phyloP scores from a whole-genome alignment of 1,139 yeast genomes.

The Scheffersomyces cryptocercus region DNA sequence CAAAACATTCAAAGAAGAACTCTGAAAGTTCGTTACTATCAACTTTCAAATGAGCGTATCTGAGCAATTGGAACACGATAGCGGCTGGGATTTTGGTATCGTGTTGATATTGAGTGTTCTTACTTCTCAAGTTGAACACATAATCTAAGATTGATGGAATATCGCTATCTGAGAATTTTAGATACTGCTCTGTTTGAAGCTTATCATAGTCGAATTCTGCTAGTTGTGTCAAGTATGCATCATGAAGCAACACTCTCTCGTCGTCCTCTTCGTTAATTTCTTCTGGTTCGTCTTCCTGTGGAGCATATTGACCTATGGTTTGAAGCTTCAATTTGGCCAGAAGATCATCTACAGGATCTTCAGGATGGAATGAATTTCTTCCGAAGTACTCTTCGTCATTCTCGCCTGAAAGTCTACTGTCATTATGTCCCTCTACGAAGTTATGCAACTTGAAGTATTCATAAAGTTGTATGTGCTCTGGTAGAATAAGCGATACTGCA shows the following conservation, averaged over 20 bases:
- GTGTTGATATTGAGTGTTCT: slow-evolving; percentile 39
- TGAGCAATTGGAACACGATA: slow-evolving; percentile 61
- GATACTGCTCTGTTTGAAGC: slow-evolving; percentile 46
- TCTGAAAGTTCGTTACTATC: slow-evolving; percentile 56
- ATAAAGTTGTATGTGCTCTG: slow-evolving; percentile 32
- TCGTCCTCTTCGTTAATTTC: slow-evolving; percentile 36
- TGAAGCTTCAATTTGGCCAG: slow-evolving; percentile 53
- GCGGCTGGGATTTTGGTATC: slow-evolving; percentile 69
- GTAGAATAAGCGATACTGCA: slow-evolving; percentile 35
- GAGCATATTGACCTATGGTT: slow-evolving; percentile 37
- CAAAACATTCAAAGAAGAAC: slow-evolving; percentile 59
- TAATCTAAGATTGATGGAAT: slow-evolving; percentile 61
- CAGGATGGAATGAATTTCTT: slow-evolving; percentile 15
- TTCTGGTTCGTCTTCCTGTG: slow-evolving; percentile 23
- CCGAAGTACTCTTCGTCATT: slow-evolving; percentile 18
- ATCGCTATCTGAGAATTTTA: slow-evolving; percentile 67
- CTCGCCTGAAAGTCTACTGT: slow-evolving; percentile 2
- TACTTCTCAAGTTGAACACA: slow-evolving; percentile 45
- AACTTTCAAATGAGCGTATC: slow-evolving; percentile 62
- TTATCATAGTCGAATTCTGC: slow-evolving; percentile 50
- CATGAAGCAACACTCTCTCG: slow-evolving; percentile 30
- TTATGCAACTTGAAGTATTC: slow-evolving; percentile 44
- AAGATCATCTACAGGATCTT: slow-evolving; percentile 29
- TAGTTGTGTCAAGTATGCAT: slow-evolving; percentile 28
- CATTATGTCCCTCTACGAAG: slow-evolving; percentile 32